Conservation (phyloP, 345 rosid species). For the Balakata baccata region DNA sequence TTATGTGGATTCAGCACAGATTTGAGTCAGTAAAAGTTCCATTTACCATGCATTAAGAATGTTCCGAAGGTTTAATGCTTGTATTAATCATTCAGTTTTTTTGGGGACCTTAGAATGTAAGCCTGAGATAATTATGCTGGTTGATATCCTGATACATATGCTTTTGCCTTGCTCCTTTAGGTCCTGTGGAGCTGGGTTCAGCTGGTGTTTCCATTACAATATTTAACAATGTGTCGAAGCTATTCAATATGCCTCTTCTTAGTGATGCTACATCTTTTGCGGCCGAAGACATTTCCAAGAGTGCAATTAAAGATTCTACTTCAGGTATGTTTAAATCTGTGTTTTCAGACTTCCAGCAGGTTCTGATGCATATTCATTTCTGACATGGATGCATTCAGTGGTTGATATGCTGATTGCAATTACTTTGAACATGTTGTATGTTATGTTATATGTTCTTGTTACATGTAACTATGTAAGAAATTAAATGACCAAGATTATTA, state of each 20-base stretch:
- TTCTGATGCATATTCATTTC: background rate
- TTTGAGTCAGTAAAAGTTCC: background rate
- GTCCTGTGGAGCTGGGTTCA: slow-evolving; percentile 82
- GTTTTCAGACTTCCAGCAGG: background rate
- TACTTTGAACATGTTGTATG: background rate
- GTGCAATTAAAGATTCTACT: slow-evolving; percentile 38
- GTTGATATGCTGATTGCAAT: background rate
- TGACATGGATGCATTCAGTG: background rate
- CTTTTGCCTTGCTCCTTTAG: slow-evolving; percentile 29
- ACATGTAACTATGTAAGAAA: background rate
- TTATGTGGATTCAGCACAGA: background rate
- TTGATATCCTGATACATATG: background rate
- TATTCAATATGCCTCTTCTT: slow-evolving; percentile 89
- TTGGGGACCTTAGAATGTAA: background rate
- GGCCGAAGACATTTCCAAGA: slow-evolving; percentile 82
- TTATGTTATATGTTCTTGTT: too few species aligned
- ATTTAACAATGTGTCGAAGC: slow-evolving; percentile 83
- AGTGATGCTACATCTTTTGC: slow-evolving; percentile 93
- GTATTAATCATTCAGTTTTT: background rate
- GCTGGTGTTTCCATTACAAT: slow-evolving; percentile 79
- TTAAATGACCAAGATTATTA: slow-evolving; percentile 14
- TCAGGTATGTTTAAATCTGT: slow-evolving; percentile 39
- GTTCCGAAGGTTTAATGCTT: background rate
- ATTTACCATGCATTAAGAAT: background rate
- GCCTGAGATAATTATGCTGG: background rate